Evolutionary conservation across 192 early-diverging fungal species (phyloP).

Genomic region (Backusella parvicylindrica): DNA sequence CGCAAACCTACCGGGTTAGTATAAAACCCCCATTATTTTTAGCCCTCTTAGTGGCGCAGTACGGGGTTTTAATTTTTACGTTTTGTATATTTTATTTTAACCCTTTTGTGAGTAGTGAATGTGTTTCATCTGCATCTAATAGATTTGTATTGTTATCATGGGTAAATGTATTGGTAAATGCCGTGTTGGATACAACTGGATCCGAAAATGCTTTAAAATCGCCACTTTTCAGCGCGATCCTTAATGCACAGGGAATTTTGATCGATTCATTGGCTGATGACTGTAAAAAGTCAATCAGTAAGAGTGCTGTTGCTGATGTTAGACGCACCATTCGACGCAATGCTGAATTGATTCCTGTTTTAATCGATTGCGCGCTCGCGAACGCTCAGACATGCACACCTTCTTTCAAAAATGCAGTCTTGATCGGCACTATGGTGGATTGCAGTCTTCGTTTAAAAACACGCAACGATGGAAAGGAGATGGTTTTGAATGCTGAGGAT

Average conservation of each 20-base stretch:
- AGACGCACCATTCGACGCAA: conserved; percentile 56
- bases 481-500: conserved; percentile 40
- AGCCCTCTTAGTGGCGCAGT: not conserved
- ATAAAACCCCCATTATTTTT: not conserved
- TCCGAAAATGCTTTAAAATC: conserved; percentile 22
- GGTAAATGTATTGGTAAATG: conserved; percentile 50
- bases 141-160: conserved; percentile 65
- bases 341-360: conserved; percentile 46
- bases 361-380: conserved; percentile 42
- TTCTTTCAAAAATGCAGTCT: conserved; percentile 45
- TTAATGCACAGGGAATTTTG: conserved; percentile 45
- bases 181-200: conserved; percentile 17
- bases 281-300: conserved; percentile 46
- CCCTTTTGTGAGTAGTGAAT: conserved; percentile 16
- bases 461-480: conserved; percentile 21
- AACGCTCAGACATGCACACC: conserved; percentile 40
- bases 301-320: conserved; percentile 51
- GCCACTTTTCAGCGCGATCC: conserved; percentile 29
- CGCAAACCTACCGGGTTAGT: conserved; percentile 43
- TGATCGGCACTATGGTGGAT: conserved; percentile 63
- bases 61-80: not conserved
- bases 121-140: conserved; percentile 48
- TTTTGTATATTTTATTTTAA: not conserved
- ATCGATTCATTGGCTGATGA: conserved; percentile 49
- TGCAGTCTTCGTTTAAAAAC: conserved; percentile 48